phyloP scores from a whole-genome alignment of 495 filamentous ascomycete genomes.

The Daldinia grandis region DNA sequence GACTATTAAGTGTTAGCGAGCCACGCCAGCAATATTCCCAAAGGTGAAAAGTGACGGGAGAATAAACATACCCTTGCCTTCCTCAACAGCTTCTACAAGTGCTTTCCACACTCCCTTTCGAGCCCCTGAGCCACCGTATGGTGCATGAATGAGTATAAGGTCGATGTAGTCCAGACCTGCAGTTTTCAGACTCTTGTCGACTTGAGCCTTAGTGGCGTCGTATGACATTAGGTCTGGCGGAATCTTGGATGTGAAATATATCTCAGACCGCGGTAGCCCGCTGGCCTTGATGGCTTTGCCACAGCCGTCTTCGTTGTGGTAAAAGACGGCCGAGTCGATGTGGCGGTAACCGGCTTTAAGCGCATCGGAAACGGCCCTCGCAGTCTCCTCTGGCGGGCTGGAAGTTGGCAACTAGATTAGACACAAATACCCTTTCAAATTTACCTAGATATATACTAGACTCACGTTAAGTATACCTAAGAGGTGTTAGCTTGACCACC shows the following conservation, averaged over 20 bases:
- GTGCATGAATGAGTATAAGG: constrained; percentile 69
- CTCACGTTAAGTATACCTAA: constrained; percentile 81
- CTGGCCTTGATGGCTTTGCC: constrained; percentile 67
- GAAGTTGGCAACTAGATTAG: constrained; percentile 3
- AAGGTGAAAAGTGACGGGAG: not conserved
- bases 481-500: constrained; percentile 1
- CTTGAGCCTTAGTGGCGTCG: constrained; percentile 56
- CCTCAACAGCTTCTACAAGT: constrained; percentile 65
- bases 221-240: constrained; percentile 57
- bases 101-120: constrained; percentile 72
- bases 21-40: not conserved
- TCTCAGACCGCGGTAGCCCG: constrained; percentile 65
- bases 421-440: not conserved
- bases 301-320: constrained; percentile 74
- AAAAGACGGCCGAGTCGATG: constrained; percentile 76
- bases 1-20: constrained; percentile 44
- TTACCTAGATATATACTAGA: constrained; percentile 8
- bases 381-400: constrained; percentile 51
- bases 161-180: constrained; percentile 70
- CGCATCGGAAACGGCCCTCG: constrained; percentile 63
- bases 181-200: constrained; percentile 60
- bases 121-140: constrained; percentile 64
- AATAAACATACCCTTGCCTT: constrained; percentile 58
- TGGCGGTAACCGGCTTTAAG: constrained; percentile 76
- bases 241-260: constrained; percentile 82